Base-by-base conservation (phyloP, 768 basidiomycete species). In the Mycena sanguinolenta region DNA sequence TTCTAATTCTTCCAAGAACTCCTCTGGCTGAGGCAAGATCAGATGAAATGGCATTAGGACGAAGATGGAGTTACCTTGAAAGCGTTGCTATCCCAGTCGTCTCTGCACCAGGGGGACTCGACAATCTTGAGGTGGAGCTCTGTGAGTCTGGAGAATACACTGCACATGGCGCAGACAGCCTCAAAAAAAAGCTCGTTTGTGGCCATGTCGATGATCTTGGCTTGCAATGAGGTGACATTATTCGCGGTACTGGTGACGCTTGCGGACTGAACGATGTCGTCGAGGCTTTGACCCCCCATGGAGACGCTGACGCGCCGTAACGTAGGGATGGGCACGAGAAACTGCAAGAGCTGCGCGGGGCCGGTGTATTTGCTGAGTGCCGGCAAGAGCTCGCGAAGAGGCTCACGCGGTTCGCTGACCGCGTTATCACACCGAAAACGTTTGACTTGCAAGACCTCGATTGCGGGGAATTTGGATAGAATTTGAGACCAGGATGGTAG, bases 321-420 rank as follows among this genome's bases (percentile, higher is more conserved):
- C 7, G 64, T 46, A 25, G 64, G 57, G 27, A 36, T 32, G 12
- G 55, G 32, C 7, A 58, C 39, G 5, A 58, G 19, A 4, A 46
- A 49, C 5, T 27, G 19, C 21, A 59, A 10, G 17, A 34, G 23
- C 13, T 3, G 39, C 3, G 9, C 17, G 49, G 64, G 55, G 23
- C 64, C 64, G 7, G 32, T 25, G 27, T 65, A 65, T 38, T 65
- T 44, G 12, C 53, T 38, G 34, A 65, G 64, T 23, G 54, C 23
- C 23, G 64, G 23, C 16, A 49, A 27, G 21, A 49, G 16, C 3
- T 36, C 17, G 30, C 27, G n/a, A 2, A 39, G n/a, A 4, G 44
- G 42, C 2, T 3, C 1, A 19, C 13, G 42, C 25, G 21, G 60
- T n/a, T n/a, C n/a, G n/a, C n/a, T n/a, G n/a, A n/a, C n/a, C n/a